These are phyloP conservation scores for Fremontodendron californicum DNA, from an alignment of 345 rosid genomes.

Conservation along the genomic window DNA sequence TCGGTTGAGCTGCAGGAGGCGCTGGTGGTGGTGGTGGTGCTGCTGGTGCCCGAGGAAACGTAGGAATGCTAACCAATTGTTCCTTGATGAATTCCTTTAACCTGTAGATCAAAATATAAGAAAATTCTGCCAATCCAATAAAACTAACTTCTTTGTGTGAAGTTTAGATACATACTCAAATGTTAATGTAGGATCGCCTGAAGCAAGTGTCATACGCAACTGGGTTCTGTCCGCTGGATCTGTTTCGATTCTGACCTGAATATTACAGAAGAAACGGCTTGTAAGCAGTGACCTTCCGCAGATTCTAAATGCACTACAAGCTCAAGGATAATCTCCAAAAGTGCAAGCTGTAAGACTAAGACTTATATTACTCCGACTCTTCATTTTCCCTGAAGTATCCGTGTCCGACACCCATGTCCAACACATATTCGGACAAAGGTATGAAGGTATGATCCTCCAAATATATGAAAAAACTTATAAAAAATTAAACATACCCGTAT, in stretches of 20 bases:
- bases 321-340: background rate
- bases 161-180: constrained; percentile 60
- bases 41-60: constrained; percentile 40
- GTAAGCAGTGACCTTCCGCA: background rate
- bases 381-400: too few species aligned
- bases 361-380: too few species aligned
- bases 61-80: constrained; percentile 61
- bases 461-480: too few species aligned
- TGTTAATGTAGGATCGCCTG: constrained; percentile 84
- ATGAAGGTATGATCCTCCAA: too few species aligned
- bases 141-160: background rate
- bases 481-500: too few species aligned
- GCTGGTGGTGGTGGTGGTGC: constrained; percentile 34
- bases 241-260: constrained; percentile 89
- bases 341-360: background rate
- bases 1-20: constrained; percentile 43
- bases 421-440: too few species aligned
- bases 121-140: background rate
- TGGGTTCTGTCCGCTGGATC: constrained; percentile 99
- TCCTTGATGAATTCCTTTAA: constrained; percentile 92
- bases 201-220: constrained; percentile 88
- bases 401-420: too few species aligned
- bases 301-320: background rate
- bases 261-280: background rate
- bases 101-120: constrained; percentile 46